Evolutionary conservation across 306 rosid genomes (phyloP), one percentile per base, ranked within the genome.

Genomic region (Fragaria iinumae): DNA sequence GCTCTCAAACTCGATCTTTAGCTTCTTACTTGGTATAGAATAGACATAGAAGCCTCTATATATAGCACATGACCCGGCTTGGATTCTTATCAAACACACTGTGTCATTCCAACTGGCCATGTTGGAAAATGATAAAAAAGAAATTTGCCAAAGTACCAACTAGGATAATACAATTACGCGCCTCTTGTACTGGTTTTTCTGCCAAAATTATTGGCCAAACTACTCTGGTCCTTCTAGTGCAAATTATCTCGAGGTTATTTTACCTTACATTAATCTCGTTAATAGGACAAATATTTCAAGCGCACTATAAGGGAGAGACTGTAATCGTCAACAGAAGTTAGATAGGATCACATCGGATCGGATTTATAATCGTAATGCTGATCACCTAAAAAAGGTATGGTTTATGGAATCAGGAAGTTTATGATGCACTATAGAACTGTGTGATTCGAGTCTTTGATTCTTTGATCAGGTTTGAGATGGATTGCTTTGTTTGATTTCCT

Each of bases 51-150:
- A 38, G 66, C 45, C 11, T 6, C 70, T 73, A 13, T 27, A 27
- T 45, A 41, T 29, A 52, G 47, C 71, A 60, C 53, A 21, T 59
- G 38, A 43, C 53, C 41, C 27, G 1, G 62, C 13, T 45, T 44
- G 74, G n/a, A 36, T 78, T 70, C 25, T 29, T n/a, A 11, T 74
- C 1, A 27, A 69, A 32, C 57, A 27, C 60, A 78, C 71, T 67
- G 48, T 14, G 64, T 17, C 39, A 36, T 14, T 8, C 80, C 73
- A 77, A 56, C 79, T 74, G 82, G 57, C 82, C 81, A 80, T 53
- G 82, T 34, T 64, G 4, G 55, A 59, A 78, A 45, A 50, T 73
- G n/a, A 63, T 20, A 74, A 17, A 16, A 6, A 9, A 34, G 17
- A 55, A 48, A 55, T 1, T 10, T 55, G 18, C 75, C 34, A 21